These are phyloP conservation scores for Zychaea mexicana DNA, from an alignment of 371 early-diverging fungal genomes.

Conservation along the genomic window DNA sequence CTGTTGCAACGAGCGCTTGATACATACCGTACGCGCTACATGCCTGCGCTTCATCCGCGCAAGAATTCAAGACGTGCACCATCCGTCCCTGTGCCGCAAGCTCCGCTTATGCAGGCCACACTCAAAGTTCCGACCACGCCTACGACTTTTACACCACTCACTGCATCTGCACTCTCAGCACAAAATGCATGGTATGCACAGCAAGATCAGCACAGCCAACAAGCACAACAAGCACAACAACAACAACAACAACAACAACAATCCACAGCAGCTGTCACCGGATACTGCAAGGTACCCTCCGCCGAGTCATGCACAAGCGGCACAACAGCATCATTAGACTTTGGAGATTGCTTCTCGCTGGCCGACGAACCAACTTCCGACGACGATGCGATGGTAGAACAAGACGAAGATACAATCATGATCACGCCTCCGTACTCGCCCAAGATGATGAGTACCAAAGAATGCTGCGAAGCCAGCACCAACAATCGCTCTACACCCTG, in stretches of 20 bases:
- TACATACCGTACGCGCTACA: constrained; percentile 44
- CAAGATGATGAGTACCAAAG: neutral
- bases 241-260: neutral
- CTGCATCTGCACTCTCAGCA: constrained; percentile 37
- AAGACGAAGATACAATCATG: neutral
- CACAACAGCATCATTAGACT: constrained; percentile 37
- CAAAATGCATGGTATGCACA: constrained; percentile 40
- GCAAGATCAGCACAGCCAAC: constrained; percentile 8
- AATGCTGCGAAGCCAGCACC: neutral
- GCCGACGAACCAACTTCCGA: constrained; percentile 28
- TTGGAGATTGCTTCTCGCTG: constrained; percentile 51
- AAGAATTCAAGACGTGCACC: constrained; percentile 30
- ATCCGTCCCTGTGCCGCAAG: constrained; percentile 21
- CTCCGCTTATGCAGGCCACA: constrained; percentile 4
- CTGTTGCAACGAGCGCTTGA: constrained; percentile 54
- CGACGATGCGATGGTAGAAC: neutral
- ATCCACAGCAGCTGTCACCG: constrained; percentile 7
- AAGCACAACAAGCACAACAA: neutral
- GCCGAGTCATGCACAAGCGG: constrained; percentile 35
- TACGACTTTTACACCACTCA: constrained; percentile 25
- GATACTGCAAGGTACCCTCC: constrained; percentile 9
- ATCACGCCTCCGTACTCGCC: constrained; percentile 5
- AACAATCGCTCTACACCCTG: constrained; percentile 7
- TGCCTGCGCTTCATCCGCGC: constrained; percentile 48
- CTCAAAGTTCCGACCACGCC: neutral